A percentile compares a stretch with the other conserved stretches of the same genome.
Conservation (phyloP, 176 grass and related monocot genomes). For the Eleusine indica region DNA sequence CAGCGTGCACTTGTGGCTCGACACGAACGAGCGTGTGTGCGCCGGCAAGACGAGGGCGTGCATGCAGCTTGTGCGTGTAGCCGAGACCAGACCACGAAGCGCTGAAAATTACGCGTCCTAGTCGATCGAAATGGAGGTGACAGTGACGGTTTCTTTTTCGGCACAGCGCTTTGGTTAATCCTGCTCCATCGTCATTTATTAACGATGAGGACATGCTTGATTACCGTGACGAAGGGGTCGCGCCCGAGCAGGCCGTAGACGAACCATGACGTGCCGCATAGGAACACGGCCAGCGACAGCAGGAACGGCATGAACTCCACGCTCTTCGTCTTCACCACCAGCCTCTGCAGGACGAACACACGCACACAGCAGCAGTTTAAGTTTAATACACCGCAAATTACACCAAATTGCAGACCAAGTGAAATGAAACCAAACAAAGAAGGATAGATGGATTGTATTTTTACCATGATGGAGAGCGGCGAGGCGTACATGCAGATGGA, state of each 20-base stretch:
- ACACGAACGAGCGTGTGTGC: background rate
- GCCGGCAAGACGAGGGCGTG: background rate
- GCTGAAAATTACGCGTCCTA: background rate
- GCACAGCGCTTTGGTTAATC: background rate
- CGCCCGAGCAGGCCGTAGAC: constrained; percentile 82
- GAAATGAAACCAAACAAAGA: background rate
- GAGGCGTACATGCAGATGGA: constrained; percentile 99
- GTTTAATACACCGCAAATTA: too few relatives aligned
- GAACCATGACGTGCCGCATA: constrained; percentile 98
- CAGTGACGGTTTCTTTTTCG: background rate
- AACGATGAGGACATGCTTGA: background rate
- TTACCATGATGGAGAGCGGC: constrained; percentile 94
- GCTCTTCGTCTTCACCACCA: constrained; percentile 97
- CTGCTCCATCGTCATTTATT: background rate
- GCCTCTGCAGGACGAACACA: constrained; percentile 49
- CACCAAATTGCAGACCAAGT: too few relatives aligned
- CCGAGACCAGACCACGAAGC: background rate
- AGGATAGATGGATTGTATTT: background rate
- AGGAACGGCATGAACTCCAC: constrained; percentile 98
- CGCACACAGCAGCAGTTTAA: background rate
- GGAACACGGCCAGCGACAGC: constrained; percentile 86
- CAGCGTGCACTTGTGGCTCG: too few relatives aligned
- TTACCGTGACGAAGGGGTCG: constrained; percentile 83
- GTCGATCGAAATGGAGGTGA: background rate
- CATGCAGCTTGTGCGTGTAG: background rate